phyloP scores from a whole-genome alignment of 2,329 filamentous ascomycete genomes.

The Botrytis hyacinthi region DNA sequence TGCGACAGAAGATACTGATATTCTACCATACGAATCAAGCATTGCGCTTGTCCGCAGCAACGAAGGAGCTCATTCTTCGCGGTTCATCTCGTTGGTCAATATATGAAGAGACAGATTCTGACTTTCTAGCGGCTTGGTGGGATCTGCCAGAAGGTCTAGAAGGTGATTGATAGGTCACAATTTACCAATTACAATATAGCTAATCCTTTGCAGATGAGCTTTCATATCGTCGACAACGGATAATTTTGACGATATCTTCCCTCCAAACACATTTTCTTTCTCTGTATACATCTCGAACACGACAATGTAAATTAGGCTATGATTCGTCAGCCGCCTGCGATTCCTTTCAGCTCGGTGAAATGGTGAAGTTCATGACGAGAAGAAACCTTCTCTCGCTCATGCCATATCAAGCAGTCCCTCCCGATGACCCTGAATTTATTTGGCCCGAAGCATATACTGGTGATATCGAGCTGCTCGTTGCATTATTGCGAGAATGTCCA shows the following conservation, averaged over 20 bases:
- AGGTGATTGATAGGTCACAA: slow-evolving; percentile 42
- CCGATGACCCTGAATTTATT: slow-evolving; percentile 38
- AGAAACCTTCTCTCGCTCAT: slow-evolving; percentile 60
- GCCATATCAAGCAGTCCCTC: slow-evolving; percentile 52
- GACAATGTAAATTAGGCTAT: slow-evolving; percentile 72
- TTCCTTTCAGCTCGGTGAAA: slow-evolving; percentile 75
- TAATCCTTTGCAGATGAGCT: slow-evolving; percentile 55
- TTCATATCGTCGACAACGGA: slow-evolving; percentile 60
- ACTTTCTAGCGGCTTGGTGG: slow-evolving; percentile 61
- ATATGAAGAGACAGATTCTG: slow-evolving; percentile 38
- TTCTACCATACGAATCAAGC: slow-evolving; percentile 64
- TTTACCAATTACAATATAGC: neutral
- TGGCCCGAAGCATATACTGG: slow-evolving; percentile 48
- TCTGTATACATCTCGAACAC: slow-evolving; percentile 64
- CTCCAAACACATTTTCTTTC: slow-evolving; percentile 65
- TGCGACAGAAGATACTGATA: slow-evolving; percentile 68
- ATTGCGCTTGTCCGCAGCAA: slow-evolving; percentile 58
- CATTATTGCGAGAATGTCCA: slow-evolving; percentile 62
- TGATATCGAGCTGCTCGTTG: slow-evolving; percentile 61
- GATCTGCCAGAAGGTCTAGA: slow-evolving; percentile 68
- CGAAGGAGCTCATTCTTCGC: slow-evolving; percentile 63
- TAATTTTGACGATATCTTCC: slow-evolving; percentile 68
- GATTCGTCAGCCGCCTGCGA: slow-evolving; percentile 71
- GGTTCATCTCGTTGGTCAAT: slow-evolving; percentile 52
- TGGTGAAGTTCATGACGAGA: slow-evolving; percentile 66